Evolutionary conservation across 2,329 filamentous ascomycete genomes (phyloP), one percentile per base, ranked within the genome.

Genomic region (Peltaster fructicola): DNA sequence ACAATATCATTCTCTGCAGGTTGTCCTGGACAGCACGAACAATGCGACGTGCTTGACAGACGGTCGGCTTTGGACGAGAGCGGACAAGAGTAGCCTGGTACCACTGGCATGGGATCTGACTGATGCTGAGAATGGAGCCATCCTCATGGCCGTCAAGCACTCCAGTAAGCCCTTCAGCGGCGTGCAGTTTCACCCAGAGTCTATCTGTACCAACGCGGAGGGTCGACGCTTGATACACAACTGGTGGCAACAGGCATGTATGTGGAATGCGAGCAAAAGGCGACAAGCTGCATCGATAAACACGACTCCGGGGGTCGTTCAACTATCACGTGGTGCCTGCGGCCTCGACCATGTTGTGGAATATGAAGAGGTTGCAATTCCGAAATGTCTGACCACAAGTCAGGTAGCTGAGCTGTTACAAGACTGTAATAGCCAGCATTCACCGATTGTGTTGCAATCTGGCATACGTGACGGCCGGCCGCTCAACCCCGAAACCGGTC

Each of bases 131-230:
- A 70, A 71, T 34, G 62, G 56, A 1, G 47, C 52, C n/a, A 58
- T 82, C 3, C 50, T 88, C n/a, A 90, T 90, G 79, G 78, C 66
- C 0, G 68, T 73, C 9, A 67, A 61, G 34, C 81, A 91, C 46
- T 52, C 46, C 10, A 43, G 35, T 1, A 73, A 69, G 35, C 82
- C 84, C 0, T 77, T 85, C 34, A 90, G 77, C 73, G 84, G 77
- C 0, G 61, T 92, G 10, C 84, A 92, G 44, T 92, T 88, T 40
- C 82, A 92, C 43, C 82, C 82, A 0, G 82, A 93, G 48, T 91
- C 80, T 0, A 67, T 81, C 8, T 91, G 81, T 47, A 90, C 82
- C 4, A 76, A 79, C 18, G 52, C 59, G 3, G 63, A 65, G 31
- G 73, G 76, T 2, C 65, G 62, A 11, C 53, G 56, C 8, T 58